Evolutionary conservation across 306 rosid genomes (phyloP).

Genomic region (Neltuma alba): DNA sequence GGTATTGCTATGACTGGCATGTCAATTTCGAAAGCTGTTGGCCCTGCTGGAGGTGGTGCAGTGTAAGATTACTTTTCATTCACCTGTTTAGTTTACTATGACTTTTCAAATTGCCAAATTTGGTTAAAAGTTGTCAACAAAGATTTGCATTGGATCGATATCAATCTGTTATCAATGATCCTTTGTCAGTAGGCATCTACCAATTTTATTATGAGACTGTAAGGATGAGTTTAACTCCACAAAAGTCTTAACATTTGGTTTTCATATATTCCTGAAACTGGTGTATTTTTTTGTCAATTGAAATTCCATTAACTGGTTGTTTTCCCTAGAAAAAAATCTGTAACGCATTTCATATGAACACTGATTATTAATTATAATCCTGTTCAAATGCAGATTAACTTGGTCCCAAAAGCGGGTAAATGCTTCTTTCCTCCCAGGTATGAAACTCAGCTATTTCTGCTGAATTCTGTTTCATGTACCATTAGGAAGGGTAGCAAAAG

Average conservation of each 20-base stretch:
- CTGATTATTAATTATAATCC: constrained; percentile 1
- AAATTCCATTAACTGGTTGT: not conserved
- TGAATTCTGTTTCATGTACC: not conserved
- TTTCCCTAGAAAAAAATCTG: not conserved
- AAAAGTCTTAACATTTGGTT: not conserved
- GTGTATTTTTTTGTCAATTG: not conserved
- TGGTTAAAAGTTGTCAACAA: constrained; percentile 53
- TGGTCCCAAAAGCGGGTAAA: constrained; percentile 51
- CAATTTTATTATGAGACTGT: no score
- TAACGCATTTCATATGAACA: not conserved
- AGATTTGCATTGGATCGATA: not conserved
- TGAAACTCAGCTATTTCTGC: constrained; percentile 21
- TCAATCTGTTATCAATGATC: no score
- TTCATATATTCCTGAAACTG: not conserved
- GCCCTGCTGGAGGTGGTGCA: constrained; percentile 86
- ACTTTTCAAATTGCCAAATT: constrained; percentile 42
- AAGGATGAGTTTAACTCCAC: not conserved
- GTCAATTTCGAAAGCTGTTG: constrained; percentile 85
- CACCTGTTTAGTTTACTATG: not conserved
- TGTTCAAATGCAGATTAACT: constrained; percentile 39
- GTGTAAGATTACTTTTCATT: constrained; percentile 51
- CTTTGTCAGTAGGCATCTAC: no score
- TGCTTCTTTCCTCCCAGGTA: constrained; percentile 55
- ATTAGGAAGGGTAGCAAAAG: no score
- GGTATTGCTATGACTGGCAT: constrained; percentile 80